Evolutionary conservation across 805 yeast species (phyloP).

Genomic region (Saturnispora serradocipensis): DNA sequence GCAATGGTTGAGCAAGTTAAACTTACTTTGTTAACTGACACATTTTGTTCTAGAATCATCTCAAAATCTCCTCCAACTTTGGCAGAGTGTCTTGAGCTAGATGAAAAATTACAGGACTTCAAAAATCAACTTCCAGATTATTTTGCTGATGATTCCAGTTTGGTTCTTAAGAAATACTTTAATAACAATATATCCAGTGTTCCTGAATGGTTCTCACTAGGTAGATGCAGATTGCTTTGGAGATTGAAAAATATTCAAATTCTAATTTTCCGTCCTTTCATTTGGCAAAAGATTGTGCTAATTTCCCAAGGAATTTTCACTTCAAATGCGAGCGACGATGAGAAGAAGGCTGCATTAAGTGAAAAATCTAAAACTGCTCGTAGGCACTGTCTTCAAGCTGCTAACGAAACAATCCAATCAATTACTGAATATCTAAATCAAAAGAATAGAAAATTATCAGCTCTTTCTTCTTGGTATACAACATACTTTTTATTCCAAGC

Average conservation of each 20-base stretch:
- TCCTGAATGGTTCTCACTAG: conserved; percentile 46
- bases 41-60: conserved; percentile 38
- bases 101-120: conserved; percentile 34
- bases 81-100: conserved; percentile 41
- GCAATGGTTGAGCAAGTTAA: conserved; percentile 48
- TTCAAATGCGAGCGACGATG: conserved; percentile 9
- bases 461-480: conserved; percentile 53
- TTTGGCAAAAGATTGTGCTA: conserved; percentile 36
- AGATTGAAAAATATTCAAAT: conserved; percentile 48
- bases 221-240: conserved; percentile 49
- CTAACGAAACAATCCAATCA: conserved; percentile 44
- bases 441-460: conserved; percentile 20
- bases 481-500: conserved; percentile 59
- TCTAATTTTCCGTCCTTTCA: conserved; percentile 45
- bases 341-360: conserved; percentile 15
- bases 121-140: conserved; percentile 35
- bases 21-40: conserved; percentile 39
- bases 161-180: not conserved
- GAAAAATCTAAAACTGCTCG: conserved; percentile 42
- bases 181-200: conserved; percentile 10
- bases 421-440: conserved; percentile 32
- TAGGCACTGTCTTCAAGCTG: conserved; percentile 39
- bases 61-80: conserved; percentile 40
- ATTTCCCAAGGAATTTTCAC: conserved; percentile 14
- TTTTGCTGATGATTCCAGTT: conserved; percentile 7